phyloP scores from a whole-genome alignment of 2,329 filamentous ascomycete species.

The Phaeosphaeriaceae sp. region DNA sequence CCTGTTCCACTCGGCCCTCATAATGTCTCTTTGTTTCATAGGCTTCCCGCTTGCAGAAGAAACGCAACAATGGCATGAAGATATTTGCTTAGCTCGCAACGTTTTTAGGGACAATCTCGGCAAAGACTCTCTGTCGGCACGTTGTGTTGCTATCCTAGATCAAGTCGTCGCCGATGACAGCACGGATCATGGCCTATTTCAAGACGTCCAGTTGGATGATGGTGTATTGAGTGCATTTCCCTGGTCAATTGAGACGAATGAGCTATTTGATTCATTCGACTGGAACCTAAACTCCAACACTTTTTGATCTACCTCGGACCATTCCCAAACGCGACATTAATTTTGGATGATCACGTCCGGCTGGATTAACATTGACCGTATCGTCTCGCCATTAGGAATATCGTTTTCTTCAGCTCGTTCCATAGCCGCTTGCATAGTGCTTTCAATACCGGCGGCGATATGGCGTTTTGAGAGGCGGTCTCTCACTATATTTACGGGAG shows the following conservation, averaged over 20 bases:
- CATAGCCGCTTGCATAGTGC: constrained; percentile 24
- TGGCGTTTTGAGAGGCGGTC: constrained; percentile 28
- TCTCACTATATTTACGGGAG: constrained; percentile 21
- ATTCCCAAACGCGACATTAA: constrained; percentile 4
- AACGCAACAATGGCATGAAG: constrained; percentile 24
- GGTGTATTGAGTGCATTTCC: constrained; percentile 31
- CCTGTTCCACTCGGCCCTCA: constrained; percentile 32
- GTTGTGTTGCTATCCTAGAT: constrained; percentile 33
- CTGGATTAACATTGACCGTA: constrained; percentile 25
- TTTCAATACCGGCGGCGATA: constrained; percentile 31
- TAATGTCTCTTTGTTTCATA: constrained; percentile 33
- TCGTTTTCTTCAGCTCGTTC: constrained; percentile 32
- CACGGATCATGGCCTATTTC: constrained; percentile 20
- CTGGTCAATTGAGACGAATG: constrained; percentile 34
- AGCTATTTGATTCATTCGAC: constrained; percentile 32
- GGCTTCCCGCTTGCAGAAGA: constrained; percentile 27
- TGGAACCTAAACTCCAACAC: constrained; percentile 29
- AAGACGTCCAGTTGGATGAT: constrained; percentile 23
- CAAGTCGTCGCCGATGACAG: constrained; percentile 30
- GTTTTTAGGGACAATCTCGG: constrained; percentile 29
- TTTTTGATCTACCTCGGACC: constrained; percentile 11
- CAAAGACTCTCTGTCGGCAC: constrained; percentile 31
- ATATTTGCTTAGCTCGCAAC: constrained; percentile 27
- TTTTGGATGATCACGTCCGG: constrained; percentile 28
- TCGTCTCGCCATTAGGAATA: constrained; percentile 31